Conservation (phyloP, 1,139 yeast genomes). For the Yamadazyma jaroonii region DNA sequence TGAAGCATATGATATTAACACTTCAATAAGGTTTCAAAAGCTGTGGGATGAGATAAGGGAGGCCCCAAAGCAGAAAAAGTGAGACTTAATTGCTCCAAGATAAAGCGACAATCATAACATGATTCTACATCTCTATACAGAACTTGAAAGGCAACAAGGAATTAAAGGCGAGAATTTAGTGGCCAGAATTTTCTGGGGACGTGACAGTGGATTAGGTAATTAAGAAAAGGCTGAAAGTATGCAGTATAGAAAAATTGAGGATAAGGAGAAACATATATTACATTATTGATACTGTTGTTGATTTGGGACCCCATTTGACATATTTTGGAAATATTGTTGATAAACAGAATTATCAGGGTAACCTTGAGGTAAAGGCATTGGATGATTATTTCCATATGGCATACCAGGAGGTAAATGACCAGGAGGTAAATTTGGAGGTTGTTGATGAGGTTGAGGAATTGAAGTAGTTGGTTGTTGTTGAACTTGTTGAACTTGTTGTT, state of each 20-base stretch:
- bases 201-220: neutral
- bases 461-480: conserved; percentile 21
- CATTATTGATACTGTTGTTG: conserved; percentile 38
- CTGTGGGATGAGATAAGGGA: too few species aligned
- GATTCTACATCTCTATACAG: too few species aligned
- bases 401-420: conserved; percentile 48
- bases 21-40: too few species aligned
- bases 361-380: conserved; percentile 34
- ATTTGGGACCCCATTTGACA: conserved; percentile 47
- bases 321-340: conserved; percentile 59
- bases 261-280: conserved; percentile 8
- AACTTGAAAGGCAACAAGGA: too few species aligned
- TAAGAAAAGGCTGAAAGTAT: neutral
- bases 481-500: conserved; percentile 25
- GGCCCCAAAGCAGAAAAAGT: too few species aligned
- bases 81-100: too few species aligned
- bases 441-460: conserved; percentile 21
- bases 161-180: too few species aligned
- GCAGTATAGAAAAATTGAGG: neutral
- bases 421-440: conserved; percentile 38
- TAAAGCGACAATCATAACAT: too few species aligned
- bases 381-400: conserved; percentile 35
- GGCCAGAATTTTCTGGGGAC: too few species aligned
- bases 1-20: neutral
- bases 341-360: conserved; percentile 44